Percentiles rank a stretch among this genome's conserved stretches.
Evolutionary conservation across 2,329 filamentous ascomycete genomes (phyloP).

Genomic region (Colletotrichum scovillei): DNA sequence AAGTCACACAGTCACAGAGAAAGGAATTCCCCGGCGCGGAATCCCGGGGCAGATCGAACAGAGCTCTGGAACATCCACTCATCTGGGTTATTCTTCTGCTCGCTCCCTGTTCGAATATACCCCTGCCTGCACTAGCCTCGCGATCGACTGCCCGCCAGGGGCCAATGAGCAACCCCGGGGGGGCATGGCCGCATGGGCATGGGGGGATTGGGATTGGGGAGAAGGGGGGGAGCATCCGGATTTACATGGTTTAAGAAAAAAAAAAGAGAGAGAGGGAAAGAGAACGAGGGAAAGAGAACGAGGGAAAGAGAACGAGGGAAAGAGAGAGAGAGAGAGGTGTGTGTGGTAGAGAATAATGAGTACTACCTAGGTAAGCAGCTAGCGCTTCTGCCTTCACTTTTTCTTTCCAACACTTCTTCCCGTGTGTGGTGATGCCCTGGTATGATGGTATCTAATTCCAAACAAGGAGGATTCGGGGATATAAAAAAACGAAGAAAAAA

Average conservation of each 20-base stretch:
- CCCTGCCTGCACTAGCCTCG: constrained; percentile 30
- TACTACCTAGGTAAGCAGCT: background rate
- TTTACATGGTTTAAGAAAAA: background rate
- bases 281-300: background rate
- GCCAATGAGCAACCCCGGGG: constrained; percentile 14
- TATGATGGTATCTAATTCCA: background rate
- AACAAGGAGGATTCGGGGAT: constrained; percentile 16
- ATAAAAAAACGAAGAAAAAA: background rate
- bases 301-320: background rate
- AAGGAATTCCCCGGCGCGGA: constrained; percentile 21
- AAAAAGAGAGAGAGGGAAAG: background rate
- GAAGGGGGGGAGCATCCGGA: no score
- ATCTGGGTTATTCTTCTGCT: constrained; percentile 31
- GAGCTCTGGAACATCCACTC: constrained; percentile 30
- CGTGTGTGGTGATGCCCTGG: background rate
- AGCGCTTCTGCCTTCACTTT: constrained; percentile 16
- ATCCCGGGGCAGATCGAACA: constrained; percentile 37
- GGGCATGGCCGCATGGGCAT: background rate
- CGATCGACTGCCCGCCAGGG: constrained; percentile 31
- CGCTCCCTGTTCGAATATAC: constrained; percentile 1
- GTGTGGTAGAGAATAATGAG: background rate
- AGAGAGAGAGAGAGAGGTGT: background rate
- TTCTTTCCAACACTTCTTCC: background rate
- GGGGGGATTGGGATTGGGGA: background rate
- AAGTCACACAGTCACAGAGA: constrained; percentile 16